phyloP scores from a whole-genome alignment of 257 asterid genomes.

The Gentiana dahurica region DNA sequence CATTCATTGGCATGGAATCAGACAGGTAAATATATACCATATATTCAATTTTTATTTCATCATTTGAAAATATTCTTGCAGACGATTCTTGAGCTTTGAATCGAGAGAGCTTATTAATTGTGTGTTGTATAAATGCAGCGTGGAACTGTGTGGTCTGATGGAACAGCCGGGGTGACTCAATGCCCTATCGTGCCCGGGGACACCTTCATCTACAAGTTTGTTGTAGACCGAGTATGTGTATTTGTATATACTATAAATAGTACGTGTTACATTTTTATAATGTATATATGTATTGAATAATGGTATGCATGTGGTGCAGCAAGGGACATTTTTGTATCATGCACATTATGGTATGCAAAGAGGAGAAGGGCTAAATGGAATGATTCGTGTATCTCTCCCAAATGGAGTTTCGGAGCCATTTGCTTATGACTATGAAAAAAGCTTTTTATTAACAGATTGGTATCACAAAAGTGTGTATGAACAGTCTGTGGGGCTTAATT shows the following conservation, averaged over 20 bases:
- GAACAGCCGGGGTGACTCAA: slow-evolving; percentile 90
- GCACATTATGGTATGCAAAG: slow-evolving; percentile 97
- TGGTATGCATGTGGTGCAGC: slow-evolving; percentile 25
- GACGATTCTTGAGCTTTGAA: background rate
- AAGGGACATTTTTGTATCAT: slow-evolving; percentile 82
- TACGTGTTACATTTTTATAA: background rate
- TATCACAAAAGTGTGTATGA: slow-evolving; percentile 59
- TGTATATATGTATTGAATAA: background rate
- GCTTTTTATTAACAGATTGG: slow-evolving; percentile 71
- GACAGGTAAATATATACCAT: slow-evolving; percentile 44
- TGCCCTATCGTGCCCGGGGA: slow-evolving; percentile 88
- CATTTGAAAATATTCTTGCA: no score
- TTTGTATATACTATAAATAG: background rate
- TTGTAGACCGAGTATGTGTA: slow-evolving; percentile 62
- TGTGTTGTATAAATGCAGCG: slow-evolving; percentile 24
- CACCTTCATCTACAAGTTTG: slow-evolving; percentile 62
- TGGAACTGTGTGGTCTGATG: slow-evolving; percentile 95
- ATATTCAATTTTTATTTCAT: background rate
- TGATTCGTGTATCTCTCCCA: slow-evolving; percentile 50
- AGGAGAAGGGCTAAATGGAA: slow-evolving; percentile 66
- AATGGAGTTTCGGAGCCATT: slow-evolving; percentile 62
- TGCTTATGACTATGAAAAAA: slow-evolving; percentile 52
- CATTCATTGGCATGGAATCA: slow-evolving; percentile 93
- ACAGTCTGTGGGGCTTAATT: slow-evolving; percentile 59
- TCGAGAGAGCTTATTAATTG: background rate